Base-by-base conservation (phyloP, 2,329 filamentous ascomycete species). In the Macroventuria anomochaeta region DNA sequence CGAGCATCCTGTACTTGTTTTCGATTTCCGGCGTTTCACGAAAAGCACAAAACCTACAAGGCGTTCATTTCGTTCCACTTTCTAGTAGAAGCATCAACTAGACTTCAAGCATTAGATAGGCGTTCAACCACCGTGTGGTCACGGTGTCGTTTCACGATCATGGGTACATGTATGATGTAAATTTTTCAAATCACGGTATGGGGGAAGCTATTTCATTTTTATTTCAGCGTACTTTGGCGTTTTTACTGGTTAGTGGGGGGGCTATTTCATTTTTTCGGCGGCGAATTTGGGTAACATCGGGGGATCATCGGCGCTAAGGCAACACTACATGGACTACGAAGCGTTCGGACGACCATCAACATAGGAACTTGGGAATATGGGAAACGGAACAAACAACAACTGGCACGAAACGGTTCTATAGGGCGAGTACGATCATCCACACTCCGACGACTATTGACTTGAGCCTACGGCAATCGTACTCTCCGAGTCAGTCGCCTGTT, bases 191-290 rank as follows among this genome's bases (percentile, higher is more conserved):
- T 56, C 23, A 38, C 48, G 61, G 57, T 44, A 56, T 44, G 59
- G 64, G 64, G 61, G 57, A 58, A 62, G 47, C 53, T 59, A 59
- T 64, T 67, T 65, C 59, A 61, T 49, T 64, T 67, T 65, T 62
- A 47, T 55, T 60, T 58, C 39, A 59, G 46, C 43, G 44, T 23
- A 31, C 40, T 53, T 46, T 53, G 34, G 38, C 20, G 42, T 46
- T 49, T 32, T 2, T 6, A 12, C 3, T n/a, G 38, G 37, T 42
- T 59, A 44, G 62, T 63, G 29, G 43, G 67, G 67, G 58, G 68
- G 63, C 62, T 69, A 70, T 72, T 73, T 72, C 61, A 61, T 60
- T 71, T 74, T 72, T 72, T 63, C 55, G 18, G 41, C 38, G 46
- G 43, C 53, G 28, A 21, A 21, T 52, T 55, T 59, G 49, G 40